A percentile compares a stretch with the other conserved stretches of the same genome.
Conservation (phyloP, 129 eudicot species). For the Centrapalus pauciflorus region DNA sequence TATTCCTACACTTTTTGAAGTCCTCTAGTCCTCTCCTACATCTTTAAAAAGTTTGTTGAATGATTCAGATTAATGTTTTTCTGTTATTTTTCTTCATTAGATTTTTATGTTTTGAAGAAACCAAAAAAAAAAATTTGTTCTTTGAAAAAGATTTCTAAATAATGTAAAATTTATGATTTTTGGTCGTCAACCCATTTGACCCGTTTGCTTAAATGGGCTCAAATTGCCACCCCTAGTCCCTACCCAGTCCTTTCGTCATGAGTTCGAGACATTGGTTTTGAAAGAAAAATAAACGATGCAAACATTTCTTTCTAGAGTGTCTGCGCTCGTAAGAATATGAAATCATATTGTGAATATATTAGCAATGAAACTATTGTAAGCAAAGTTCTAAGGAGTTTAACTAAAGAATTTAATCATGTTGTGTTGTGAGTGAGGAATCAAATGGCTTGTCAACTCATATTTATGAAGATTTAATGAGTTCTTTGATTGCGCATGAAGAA, state of each 20-base stretch:
- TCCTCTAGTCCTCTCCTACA: too few species aligned
- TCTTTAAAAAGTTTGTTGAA: too few species aligned
- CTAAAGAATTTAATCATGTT: not conserved
- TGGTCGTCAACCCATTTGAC: too few species aligned
- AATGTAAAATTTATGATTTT: too few species aligned
- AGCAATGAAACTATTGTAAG: not conserved
- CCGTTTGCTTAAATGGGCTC: too few species aligned
- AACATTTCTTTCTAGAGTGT: not conserved
- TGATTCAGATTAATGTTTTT: too few species aligned
- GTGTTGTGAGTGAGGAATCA: conserved; percentile 2
- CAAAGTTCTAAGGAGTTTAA: not conserved
- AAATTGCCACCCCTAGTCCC: not conserved
- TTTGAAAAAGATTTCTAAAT: too few species aligned
- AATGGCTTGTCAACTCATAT: conserved; percentile 3
- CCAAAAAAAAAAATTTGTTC: too few species aligned
- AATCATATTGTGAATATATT: not conserved
- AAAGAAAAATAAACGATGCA: not conserved
- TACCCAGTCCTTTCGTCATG: not conserved
- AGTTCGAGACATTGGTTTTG: conserved; percentile 9
- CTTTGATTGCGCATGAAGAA: not conserved
- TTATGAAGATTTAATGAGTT: conserved; percentile 4
- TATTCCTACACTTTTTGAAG: too few species aligned
- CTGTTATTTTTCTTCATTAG: too few species aligned
- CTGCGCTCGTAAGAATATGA: conserved; percentile 9
- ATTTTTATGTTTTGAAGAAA: too few species aligned